These are phyloP conservation scores for Plasmodium yoelii DNA, from an alignment of 169 alveolate genomes.

Conservation along the genomic window DNA sequence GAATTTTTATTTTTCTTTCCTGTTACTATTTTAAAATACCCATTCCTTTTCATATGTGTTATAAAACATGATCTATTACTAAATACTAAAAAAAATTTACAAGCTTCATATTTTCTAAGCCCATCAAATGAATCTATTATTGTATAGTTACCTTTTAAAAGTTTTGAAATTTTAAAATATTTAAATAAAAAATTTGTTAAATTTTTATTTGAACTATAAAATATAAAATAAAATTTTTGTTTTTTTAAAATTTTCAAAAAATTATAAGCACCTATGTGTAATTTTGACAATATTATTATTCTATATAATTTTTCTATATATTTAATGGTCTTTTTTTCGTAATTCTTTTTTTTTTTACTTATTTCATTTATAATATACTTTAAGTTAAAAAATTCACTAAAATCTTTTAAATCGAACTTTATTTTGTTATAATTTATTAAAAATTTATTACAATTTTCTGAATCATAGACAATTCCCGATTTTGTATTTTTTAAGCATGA, in stretches of 20 bases:
- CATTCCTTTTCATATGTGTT: conserved; percentile 18
- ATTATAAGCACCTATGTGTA: conserved; percentile 62
- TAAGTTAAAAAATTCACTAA: conserved; percentile 2
- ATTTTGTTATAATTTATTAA: conserved; percentile 49
- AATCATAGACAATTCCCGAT: too few relatives aligned
- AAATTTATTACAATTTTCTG: not conserved
- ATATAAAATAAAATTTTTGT: conserved; percentile 46
- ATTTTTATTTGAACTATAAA: conserved; percentile 69
- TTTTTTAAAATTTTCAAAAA: conserved; percentile 55
- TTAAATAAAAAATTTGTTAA: conserved; percentile 45
- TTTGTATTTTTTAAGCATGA: too few relatives aligned
- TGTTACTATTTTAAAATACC: conserved; percentile 23
- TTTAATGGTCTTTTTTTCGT: not conserved
- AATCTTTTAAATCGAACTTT: conserved; percentile 6
- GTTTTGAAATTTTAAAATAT: conserved; percentile 34
- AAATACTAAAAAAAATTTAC: conserved; percentile 26
- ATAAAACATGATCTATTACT: conserved; percentile 58
- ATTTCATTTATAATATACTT: not conserved
- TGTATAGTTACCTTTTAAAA: conserved; percentile 20
- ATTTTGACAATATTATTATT: conserved; percentile 56
- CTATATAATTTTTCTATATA: conserved; percentile 52
- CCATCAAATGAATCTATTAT: conserved; percentile 42
- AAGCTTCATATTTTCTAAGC: conserved; percentile 3
- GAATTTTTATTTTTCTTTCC: conserved; percentile 12
- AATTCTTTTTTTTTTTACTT: conserved; percentile 17